Conservation (phyloP, 1,284 basidiomycete species). For the Trametes pubescens region DNA sequence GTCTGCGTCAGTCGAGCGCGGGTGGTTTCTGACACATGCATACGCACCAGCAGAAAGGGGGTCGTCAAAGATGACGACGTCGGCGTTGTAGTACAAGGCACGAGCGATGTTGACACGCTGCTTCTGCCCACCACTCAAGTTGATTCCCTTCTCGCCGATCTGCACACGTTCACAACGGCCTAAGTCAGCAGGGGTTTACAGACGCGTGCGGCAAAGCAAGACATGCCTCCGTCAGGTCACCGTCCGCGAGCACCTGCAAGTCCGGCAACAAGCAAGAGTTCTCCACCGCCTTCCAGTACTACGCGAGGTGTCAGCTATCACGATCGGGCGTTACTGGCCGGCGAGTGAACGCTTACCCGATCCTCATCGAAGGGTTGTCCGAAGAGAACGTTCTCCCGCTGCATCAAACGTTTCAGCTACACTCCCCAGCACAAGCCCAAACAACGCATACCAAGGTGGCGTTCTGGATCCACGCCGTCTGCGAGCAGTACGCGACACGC, state of each 20-base stretch:
- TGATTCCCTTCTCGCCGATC: slow-evolving; percentile 76
- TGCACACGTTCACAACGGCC: slow-evolving; percentile 33
- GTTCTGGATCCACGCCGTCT: slow-evolving; percentile 92
- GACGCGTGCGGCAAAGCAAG: not conserved
- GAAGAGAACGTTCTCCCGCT: slow-evolving; percentile 74
- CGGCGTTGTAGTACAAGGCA: slow-evolving; percentile 76
- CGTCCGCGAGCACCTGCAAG: slow-evolving; percentile 75
- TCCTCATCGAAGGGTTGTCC: slow-evolving; percentile 73
- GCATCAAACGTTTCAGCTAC: not conserved
- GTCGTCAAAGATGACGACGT: slow-evolving; percentile 77
- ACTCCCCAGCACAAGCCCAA: too few species aligned
- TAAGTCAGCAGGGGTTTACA: not conserved
- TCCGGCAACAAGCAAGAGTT: slow-evolving; percentile 72
- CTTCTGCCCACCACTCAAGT: slow-evolving; percentile 67
- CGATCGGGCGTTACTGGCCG: not conserved
- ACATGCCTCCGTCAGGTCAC: slow-evolving; percentile 74
- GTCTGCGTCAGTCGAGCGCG: slow-evolving; percentile 1
- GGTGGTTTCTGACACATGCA: too few species aligned
- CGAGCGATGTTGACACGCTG: slow-evolving; percentile 78
- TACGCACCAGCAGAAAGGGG: slow-evolving; percentile 79
- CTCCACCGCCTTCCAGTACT: slow-evolving; percentile 73
- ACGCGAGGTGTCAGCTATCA: not conserved
- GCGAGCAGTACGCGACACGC: slow-evolving; percentile 82
- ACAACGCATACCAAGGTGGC: slow-evolving; percentile 64
- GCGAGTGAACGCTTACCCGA: slow-evolving; percentile 32